A percentile compares a stretch with the other conserved stretches of the same genome.
Evolutionary conservation across 148 eudicot genomes (phyloP).

Genomic region (Selenicereus undatus): DNA sequence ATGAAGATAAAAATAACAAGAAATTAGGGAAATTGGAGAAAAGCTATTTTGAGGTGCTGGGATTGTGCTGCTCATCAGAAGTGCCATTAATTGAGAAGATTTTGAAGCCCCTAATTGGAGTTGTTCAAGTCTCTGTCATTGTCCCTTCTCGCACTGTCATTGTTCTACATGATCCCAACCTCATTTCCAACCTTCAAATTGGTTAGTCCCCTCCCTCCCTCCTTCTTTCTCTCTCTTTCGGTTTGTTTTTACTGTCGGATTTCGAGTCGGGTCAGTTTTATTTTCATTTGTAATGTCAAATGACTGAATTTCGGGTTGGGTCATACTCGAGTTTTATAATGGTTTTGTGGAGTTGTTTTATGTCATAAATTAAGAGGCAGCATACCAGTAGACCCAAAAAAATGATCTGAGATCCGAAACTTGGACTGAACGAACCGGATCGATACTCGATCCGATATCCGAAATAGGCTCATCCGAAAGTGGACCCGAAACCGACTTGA

Average conservation of each 20-base stretch:
- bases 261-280: background rate
- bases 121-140: constrained; percentile 52
- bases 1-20: background rate
- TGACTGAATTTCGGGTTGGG: background rate
- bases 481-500: too few species aligned
- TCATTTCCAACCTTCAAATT: constrained; percentile 56
- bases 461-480: too few species aligned
- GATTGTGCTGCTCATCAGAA: constrained; percentile 78
- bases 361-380: too few species aligned
- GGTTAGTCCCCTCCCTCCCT: constrained; percentile 34
- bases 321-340: too few species aligned
- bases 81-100: constrained; percentile 69
- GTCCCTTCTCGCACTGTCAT: constrained; percentile 76
- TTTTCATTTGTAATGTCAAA: too few species aligned
- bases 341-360: too few species aligned
- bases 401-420: too few species aligned
- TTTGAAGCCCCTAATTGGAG: constrained; percentile 58
- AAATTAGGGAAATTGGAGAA: constrained; percentile 35
- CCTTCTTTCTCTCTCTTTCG: background rate
- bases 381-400: too few species aligned
- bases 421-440: too few species aligned
- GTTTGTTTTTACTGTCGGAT: background rate
- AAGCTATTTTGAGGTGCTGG: constrained; percentile 79
- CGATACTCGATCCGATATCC: too few species aligned
- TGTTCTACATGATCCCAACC: constrained; percentile 57